Base-by-base conservation (phyloP, 2,329 filamentous ascomycete species). In the Dryadomyces quercivorus region DNA sequence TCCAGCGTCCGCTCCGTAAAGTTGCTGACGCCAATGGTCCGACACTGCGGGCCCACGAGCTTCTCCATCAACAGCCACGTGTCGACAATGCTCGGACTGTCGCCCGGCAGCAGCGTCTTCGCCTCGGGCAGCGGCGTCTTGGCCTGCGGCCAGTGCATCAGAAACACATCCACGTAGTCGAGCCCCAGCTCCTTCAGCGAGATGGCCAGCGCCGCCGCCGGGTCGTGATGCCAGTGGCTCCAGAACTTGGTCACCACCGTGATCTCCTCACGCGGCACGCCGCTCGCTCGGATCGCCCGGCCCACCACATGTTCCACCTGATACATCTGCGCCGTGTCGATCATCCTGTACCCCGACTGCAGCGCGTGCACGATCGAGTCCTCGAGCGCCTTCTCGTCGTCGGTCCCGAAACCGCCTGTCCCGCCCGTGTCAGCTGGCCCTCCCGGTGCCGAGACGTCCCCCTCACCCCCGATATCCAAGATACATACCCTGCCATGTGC, bases 81-180 rank as follows among this genome's bases (percentile, higher is more conserved):
- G 13, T 57, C 56, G 49, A 46, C 31, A 15, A 58, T 20, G 42
- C 50, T 26, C 50, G 71, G 63, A 59, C 69, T 63, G 52, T 69
- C 66, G 52, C 69, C 68, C 46, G 68, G 67, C 53, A n/a, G 47
- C 74, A 70, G 42, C 31, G 34, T n/a, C 10, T 3, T 16, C 31
- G 47, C 18, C 47, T 44, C 42, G 2, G 43, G 34, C 34, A 26
- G 12, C 47, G 13, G 36, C 40, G 20, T 43, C 54, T 13, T 46
- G 40, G 43, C 52, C 46, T 36, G 51, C 57, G 72, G 73, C 65
- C 74, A 88, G 67, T 86, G 83, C 64, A 56, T 36, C 56, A 87
- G 72, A 65, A 78, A 86, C 12, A 88, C 71, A 64, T 88, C 84
- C 55, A 88, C 72, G 64, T 87, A 86, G 56, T 84, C 82, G 43